Conservation (phyloP, 805 yeast genomes). For the Myxozyma vanderwaltii region DNA sequence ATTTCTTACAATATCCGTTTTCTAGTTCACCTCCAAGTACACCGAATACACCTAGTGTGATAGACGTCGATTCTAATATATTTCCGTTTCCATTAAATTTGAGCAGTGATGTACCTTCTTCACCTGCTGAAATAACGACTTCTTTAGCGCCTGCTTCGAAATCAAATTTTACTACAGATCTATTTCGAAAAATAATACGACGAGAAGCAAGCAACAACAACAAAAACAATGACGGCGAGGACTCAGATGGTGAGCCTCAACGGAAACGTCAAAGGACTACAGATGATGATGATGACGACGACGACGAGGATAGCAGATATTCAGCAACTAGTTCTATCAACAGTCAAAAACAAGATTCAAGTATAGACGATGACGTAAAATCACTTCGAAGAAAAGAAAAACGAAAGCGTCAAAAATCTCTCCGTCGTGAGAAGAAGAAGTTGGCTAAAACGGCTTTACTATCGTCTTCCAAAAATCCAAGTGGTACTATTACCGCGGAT, state of each 20-base stretch:
- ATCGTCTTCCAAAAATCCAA: neutral
- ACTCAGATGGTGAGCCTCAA: conserved; percentile 5
- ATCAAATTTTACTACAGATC: neutral
- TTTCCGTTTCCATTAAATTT: neutral
- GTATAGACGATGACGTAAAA: conserved; percentile 1
- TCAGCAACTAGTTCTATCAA: neutral
- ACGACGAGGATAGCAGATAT: conserved; percentile 25
- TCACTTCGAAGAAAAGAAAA: conserved; percentile 1
- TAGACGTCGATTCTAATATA: neutral
- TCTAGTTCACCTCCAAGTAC: conserved; percentile 10
- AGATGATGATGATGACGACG: neutral
- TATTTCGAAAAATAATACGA: conserved; percentile 5
- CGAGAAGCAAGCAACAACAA: neutral
- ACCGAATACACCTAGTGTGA: neutral
- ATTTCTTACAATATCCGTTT: no score
- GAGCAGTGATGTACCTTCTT: neutral
- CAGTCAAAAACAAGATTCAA: neutral
- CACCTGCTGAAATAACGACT: neutral
- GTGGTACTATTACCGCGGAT: neutral
- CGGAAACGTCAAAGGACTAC: neutral
- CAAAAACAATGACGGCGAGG: no score
- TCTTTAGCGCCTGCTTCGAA: neutral
- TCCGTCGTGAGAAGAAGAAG: neutral
- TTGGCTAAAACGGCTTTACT: neutral
- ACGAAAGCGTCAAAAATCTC: neutral